Evolutionary conservation across 331 rosid genomes (phyloP).

Genomic region (Malus hybrid): DNA sequence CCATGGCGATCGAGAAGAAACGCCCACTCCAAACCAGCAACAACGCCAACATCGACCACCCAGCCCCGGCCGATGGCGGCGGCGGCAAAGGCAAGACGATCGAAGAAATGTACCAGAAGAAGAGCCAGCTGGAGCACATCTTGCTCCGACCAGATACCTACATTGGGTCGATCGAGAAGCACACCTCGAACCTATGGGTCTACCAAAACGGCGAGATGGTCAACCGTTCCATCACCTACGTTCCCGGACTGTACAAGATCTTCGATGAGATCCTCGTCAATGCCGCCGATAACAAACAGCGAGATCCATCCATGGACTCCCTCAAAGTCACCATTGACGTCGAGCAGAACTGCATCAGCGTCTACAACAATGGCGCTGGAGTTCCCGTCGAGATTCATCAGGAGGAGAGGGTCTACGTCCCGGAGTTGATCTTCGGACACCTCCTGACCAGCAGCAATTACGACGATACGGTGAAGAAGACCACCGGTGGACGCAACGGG

Average conservation of each 20-base stretch:
- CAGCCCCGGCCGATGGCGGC: constrained; percentile 2
- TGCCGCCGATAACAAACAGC: constrained; percentile 87
- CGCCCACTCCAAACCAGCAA: constrained; percentile 66
- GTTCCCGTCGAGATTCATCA: constrained; percentile 83
- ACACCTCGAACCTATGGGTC: constrained; percentile 72
- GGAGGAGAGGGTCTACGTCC: constrained; percentile 87
- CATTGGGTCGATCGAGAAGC: constrained; percentile 78
- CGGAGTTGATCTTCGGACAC: constrained; percentile 82
- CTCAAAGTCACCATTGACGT: constrained; percentile 53
- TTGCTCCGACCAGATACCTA: constrained; percentile 89
- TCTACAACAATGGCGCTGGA: constrained; percentile 71
- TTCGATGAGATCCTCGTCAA: constrained; percentile 86
- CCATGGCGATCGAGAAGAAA: constrained; percentile 48
- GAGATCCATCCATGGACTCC: constrained; percentile 66
- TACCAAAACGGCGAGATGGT: constrained; percentile 64
- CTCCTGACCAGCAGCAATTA: constrained; percentile 78
- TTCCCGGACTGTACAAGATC: constrained; percentile 88
- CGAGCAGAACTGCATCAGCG: constrained; percentile 40
- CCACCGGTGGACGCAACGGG: constrained; percentile 84
- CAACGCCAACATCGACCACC: constrained; percentile 39
- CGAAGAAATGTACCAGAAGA: constrained; percentile 82
- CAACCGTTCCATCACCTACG: constrained; percentile 52
- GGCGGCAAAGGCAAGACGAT: constrained; percentile 36
- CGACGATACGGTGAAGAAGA: constrained; percentile 67
- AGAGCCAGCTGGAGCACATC: constrained; percentile 86